Base-by-base conservation (phyloP, 1,284 basidiomycete species). In the Heterobasidion occidentale region DNA sequence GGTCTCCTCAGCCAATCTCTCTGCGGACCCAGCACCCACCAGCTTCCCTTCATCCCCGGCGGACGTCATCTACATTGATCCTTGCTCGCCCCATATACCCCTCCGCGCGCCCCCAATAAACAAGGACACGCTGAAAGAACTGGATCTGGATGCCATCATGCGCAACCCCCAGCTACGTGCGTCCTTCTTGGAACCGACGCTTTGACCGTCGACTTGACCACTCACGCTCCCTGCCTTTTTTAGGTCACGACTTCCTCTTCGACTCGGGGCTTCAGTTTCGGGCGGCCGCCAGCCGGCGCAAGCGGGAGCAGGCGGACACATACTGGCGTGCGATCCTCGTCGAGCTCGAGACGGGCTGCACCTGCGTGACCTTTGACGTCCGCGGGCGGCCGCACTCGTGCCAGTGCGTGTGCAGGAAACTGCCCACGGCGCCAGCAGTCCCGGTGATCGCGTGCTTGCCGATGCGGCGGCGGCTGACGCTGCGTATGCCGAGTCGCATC, bases 211-310 rank as follows among this genome's bases (percentile, higher is more conserved):
- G 44, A 60, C 56, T 45, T 35, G 11, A 27, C 20, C 17, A 45
- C 12, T 45, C 42, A 14, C 47, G 20, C 42, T 46, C 19, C 15
- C 60, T 56, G 59, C 61, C 45, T 55, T 53, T 57, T 27, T 59
- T 51, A 88, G 88, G 93, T 47, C 94, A 97, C 68, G 94, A 97
- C 71, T 79, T 96, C 60, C 82, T 96, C 59, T 96, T 96, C 64
- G 93, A 92, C 63, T 77, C 86, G 38, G 81, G 83, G 14, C 74
- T 88, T 11, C 86, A 88, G 67, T 89, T 89, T 68, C 80, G 88
- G 58, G 82, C 88, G 9, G 84, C 84, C 0, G 77, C 79, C 19
- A 84, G 83, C 59, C 80, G 85, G 46, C 81, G 85, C 58, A 92
- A 93, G 69, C 84, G 84, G 45, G 84, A 88, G 53, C 75, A 83